Percentiles rank a stretch among this genome's conserved stretches.
Conservation (phyloP, 345 rosid genomes). For the Citrus australasica region DNA sequence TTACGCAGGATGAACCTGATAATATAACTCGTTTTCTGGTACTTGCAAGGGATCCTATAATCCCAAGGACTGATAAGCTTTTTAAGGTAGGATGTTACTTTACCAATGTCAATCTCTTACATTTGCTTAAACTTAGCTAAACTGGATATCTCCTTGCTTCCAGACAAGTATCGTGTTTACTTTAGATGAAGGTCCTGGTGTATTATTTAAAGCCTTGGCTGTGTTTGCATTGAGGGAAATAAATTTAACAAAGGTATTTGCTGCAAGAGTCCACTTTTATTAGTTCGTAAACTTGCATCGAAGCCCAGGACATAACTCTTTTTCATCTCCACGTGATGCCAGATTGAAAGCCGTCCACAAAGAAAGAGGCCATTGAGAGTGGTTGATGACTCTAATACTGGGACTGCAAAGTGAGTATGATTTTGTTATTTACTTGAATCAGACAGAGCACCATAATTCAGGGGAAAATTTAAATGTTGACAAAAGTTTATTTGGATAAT, state of each 20-base stretch:
- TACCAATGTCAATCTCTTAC: neutral
- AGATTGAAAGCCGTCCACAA: constrained; percentile 60
- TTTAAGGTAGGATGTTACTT: constrained; percentile 28
- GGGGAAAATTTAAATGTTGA: neutral
- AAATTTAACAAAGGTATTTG: constrained; percentile 44
- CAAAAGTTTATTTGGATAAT: neutral
- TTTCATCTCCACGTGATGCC: neutral
- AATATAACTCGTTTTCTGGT: constrained; percentile 45
- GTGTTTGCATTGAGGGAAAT: constrained; percentile 50
- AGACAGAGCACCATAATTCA: neutral
- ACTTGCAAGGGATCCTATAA: constrained; percentile 58
- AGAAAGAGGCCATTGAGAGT: constrained; percentile 48
- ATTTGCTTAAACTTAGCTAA: neutral
- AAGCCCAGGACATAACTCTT: neutral
- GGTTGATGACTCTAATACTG: constrained; percentile 49
- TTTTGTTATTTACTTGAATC: neutral
- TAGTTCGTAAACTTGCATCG: neutral
- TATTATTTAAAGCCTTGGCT: constrained; percentile 54
- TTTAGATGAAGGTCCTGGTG: constrained; percentile 53
- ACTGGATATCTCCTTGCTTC: constrained; percentile 1
- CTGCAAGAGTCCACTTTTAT: neutral
- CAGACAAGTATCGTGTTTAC: constrained; percentile 58
- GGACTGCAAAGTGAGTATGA: constrained; percentile 45
- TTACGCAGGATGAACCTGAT: constrained; percentile 34
- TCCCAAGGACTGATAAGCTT: constrained; percentile 35